phyloP scores from a whole-genome alignment of 306 rosid genomes.

The Cicer cuneatum region DNA sequence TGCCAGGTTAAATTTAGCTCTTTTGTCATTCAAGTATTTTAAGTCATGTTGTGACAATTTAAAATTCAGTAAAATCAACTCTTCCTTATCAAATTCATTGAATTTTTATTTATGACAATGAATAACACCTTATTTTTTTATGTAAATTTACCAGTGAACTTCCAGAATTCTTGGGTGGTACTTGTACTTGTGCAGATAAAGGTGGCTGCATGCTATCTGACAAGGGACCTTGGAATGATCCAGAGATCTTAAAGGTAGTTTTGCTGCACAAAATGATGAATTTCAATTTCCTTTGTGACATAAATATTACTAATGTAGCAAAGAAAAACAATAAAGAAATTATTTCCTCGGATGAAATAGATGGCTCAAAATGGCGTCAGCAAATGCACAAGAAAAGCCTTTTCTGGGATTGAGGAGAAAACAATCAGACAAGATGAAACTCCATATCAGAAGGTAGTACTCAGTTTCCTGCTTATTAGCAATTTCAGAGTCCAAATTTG shows the following conservation, averaged over 20 bases:
- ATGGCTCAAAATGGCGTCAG: slow-evolving; percentile 84
- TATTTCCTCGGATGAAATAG: slow-evolving; percentile 52
- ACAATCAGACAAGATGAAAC: slow-evolving; percentile 62
- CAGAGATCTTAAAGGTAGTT: slow-evolving; percentile 75
- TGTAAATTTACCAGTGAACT: slow-evolving; percentile 69
- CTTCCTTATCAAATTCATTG: slow-evolving; percentile 17
- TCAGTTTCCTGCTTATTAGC: too few species aligned
- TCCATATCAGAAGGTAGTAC: slow-evolving; percentile 47
- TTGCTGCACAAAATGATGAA: slow-evolving; percentile 15
- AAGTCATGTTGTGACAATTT: slow-evolving; percentile 9
- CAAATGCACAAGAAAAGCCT: slow-evolving; percentile 51
- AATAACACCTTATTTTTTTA: slow-evolving; percentile 3
- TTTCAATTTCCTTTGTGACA: background rate
- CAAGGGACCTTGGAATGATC: slow-evolving; percentile 99
- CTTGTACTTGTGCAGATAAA: slow-evolving; percentile 88
- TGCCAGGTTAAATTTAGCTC: slow-evolving; percentile 61
- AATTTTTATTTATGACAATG: slow-evolving; percentile 18
- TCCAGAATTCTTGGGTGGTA: slow-evolving; percentile 93
- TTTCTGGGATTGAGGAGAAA: slow-evolving; percentile 66
- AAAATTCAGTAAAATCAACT: background rate
- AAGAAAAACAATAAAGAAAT: slow-evolving; percentile 35
- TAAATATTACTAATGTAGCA: background rate
- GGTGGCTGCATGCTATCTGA: slow-evolving; percentile 98
- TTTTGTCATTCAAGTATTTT: slow-evolving; percentile 11
- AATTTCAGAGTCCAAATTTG: too few species aligned